A percentile compares a stretch with the other conserved stretches of the same genome.
These are phyloP conservation scores for Pelagophyceae sp. DNA, from an alignment of 352 stramenopile species.

Conservation along the genomic window DNA sequence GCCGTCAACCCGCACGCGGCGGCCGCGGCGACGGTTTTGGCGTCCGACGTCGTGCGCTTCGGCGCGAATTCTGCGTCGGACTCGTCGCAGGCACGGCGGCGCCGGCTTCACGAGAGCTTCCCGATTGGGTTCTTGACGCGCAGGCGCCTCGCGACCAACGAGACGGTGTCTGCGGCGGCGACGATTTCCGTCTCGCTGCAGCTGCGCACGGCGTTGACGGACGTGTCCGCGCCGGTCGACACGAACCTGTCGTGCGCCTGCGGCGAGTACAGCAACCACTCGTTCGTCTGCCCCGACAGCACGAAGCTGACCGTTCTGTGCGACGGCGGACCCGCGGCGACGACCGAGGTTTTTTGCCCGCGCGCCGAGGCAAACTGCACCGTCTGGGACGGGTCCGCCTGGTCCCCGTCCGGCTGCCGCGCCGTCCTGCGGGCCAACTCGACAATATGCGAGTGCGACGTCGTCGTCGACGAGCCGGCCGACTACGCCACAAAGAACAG, in stretches of 20 bases:
- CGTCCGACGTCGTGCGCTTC: not conserved
- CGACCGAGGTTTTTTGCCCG: not conserved
- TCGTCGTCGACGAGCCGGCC: not conserved
- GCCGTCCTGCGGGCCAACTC: not conserved
- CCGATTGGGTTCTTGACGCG: not conserved
- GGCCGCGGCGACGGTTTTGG: not conserved
- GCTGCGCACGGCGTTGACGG: not conserved
- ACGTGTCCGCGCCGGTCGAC: not conserved
- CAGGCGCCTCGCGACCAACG: too few relatives aligned
- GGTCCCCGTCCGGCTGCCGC: not conserved
- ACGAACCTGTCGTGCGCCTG: slow-evolving; percentile 5
- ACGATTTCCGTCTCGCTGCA: not conserved
- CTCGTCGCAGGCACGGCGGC: not conserved
- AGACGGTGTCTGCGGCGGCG: not conserved
- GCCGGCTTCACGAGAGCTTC: not conserved
- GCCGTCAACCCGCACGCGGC: not conserved
- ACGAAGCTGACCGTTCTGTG: not conserved
- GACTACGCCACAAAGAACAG: not conserved
- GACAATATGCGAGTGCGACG: not conserved
- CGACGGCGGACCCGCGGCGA: not conserved
- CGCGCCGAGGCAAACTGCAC: not conserved
- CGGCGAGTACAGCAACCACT: not conserved
- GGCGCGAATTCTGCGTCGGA: not conserved
- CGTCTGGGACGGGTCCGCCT: not conserved
- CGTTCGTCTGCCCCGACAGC: not conserved